These are phyloP conservation scores for Penicillium rolfsii DNA, from an alignment of 2,329 filamentous ascomycete genomes.

Conservation along the genomic window DNA sequence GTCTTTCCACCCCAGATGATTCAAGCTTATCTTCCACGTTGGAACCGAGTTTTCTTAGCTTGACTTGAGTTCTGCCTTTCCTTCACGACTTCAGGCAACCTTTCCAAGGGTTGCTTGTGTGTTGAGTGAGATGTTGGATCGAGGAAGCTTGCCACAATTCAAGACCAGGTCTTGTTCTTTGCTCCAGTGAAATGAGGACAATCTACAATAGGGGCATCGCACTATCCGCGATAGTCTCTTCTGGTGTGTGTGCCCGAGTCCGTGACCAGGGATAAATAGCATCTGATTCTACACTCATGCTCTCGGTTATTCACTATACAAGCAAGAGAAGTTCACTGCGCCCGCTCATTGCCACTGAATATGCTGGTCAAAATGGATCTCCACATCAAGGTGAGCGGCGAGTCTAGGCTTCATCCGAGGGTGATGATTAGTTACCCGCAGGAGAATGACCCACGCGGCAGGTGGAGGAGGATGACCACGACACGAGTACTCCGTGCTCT, in stretches of 20 bases:
- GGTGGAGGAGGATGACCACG: neutral
- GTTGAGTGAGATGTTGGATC: no score
- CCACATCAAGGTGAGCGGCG: neutral
- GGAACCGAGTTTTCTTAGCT: no score
- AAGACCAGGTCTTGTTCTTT: no score
- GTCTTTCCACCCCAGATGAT: neutral
- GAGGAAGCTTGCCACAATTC: neutral
- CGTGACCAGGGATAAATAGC: no score
- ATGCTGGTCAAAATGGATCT: constrained; percentile 2
- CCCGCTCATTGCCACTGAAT: neutral
- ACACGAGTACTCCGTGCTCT: neutral
- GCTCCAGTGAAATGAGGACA: neutral
- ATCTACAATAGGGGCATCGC: neutral
- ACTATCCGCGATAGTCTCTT: neutral
- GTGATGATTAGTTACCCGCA: neutral
- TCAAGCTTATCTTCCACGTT: neutral
- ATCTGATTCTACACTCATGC: neutral
- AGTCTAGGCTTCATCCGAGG: neutral
- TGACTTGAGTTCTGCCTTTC: neutral
- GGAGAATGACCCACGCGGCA: neutral
- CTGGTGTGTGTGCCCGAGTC: neutral
- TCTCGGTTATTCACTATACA: neutral
- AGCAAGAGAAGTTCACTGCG: neutral
- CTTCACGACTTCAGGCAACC: neutral
- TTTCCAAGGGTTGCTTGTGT: neutral